Percentiles rank a stretch among this genome's conserved stretches.
These are phyloP conservation scores for Phytopythium aichiense DNA, from an alignment of 352 stramenopile genomes.

Conservation along the genomic window DNA sequence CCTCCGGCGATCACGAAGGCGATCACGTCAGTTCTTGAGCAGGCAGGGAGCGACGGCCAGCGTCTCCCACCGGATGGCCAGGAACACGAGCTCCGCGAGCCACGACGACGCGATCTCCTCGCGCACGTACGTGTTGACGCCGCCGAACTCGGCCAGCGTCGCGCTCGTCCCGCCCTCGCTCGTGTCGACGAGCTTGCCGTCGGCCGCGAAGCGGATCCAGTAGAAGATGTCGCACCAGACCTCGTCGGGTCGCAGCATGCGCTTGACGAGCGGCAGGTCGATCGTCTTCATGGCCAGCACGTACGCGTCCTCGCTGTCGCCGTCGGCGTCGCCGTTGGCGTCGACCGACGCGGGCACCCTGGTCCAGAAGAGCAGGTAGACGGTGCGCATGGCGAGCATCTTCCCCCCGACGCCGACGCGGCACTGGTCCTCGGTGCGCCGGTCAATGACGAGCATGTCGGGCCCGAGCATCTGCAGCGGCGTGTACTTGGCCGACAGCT, in stretches of 20 bases:
- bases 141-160: constrained; percentile 36
- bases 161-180: constrained; percentile 3
- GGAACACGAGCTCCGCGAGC: constrained; percentile 54
- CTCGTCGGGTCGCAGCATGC: constrained; percentile 34
- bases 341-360: constrained; percentile 10
- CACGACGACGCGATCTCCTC: constrained; percentile 43
- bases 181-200: constrained; percentile 2
- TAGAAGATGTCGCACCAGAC: constrained; percentile 68
- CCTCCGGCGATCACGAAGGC: too few species aligned
- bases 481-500: constrained; percentile 33
- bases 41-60: constrained; percentile 38
- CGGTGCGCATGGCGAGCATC: constrained; percentile 39
- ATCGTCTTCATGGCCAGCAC: constrained; percentile 61
- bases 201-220: constrained; percentile 43
- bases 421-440: constrained; percentile 29
- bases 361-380: constrained; percentile 38
- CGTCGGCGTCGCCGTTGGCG: constrained; percentile 10
- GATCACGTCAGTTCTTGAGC: constrained; percentile 20
- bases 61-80: constrained; percentile 55
- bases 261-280: constrained; percentile 41
- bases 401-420: constrained; percentile 15
- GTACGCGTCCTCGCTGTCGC: constrained; percentile 8
- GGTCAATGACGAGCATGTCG: constrained; percentile 43
- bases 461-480: constrained; percentile 40
- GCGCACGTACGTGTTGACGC: constrained; percentile 43